Evolutionary conservation across 257 asterid genomes (phyloP), one percentile per base, ranked within the genome.

Genomic region (Lithospermum erythrorhizon): DNA sequence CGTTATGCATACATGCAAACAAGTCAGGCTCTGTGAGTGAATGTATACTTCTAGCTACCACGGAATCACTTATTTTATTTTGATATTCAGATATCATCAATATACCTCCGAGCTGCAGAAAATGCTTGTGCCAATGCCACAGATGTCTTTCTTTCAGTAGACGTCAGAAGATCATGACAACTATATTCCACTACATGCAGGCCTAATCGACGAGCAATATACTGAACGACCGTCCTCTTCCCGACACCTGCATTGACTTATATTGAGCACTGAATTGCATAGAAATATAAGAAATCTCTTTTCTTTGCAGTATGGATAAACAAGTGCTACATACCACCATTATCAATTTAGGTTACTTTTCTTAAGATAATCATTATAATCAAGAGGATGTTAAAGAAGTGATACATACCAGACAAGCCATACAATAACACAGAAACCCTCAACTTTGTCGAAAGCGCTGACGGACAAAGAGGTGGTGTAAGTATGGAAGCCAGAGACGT

Each of bases 161-260:
- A 81, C 41, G 90, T 67, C 82, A 81, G 53, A 52, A 91, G 81
- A 81, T 68, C 78, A 68, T 84, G 97, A 70, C 98, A 88, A 70
- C 85, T 88, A 64, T 75, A 88, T 76, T 88, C 97, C 58, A 91
- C 97, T 70, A 88, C 84, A 73, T 91, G 98, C 76, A 91, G 78
- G 54, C 98, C 98, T 80, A 91, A 70, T 49, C 73, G 94, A 65
- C 77, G 74, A 70, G 97, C 95, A 77, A 88, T 87, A 67, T 81
- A 79, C 75, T 81, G 84, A 64, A 83, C 79, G 68, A 83, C 86
- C 45, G 96, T 88, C 81, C 87, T 91, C 82, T 88, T 91, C 48
- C 98, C 97, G 53, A 82, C 84, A 57, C 97, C 98, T 91, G 82
- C 76, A 79, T 29, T 51, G 65, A 62, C 62, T 65, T 21, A 58